phyloP scores from a whole-genome alignment of 2,329 filamentous ascomycete species.

The Phaeosphaeriaceae sp. region DNA sequence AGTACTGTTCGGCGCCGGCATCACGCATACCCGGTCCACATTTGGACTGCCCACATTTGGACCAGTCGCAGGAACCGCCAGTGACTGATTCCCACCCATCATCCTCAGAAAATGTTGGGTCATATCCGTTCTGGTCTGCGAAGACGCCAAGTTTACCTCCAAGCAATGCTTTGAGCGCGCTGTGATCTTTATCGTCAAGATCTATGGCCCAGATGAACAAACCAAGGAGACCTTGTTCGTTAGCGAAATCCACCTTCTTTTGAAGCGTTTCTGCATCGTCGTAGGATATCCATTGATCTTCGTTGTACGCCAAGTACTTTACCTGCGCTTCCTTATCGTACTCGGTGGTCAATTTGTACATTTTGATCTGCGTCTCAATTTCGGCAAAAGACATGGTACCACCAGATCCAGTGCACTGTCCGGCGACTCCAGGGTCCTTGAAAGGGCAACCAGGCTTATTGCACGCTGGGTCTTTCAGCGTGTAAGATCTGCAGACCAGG shows the following conservation, averaged over 20 bases:
- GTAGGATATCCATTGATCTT: conserved; percentile 36
- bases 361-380: conserved; percentile 3
- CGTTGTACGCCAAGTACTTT: conserved; percentile 24
- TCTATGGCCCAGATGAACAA: background rate
- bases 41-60: too few species aligned
- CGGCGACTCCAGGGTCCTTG: background rate
- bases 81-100: too few species aligned
- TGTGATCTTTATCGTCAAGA: background rate
- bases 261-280: conserved; percentile 49
- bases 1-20: too few species aligned
- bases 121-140: too few species aligned
- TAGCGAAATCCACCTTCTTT: conserved; percentile 56
- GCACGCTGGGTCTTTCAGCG: conserved; percentile 19
- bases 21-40: too few species aligned
- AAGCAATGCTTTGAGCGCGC: background rate
- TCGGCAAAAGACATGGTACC: conserved; percentile 6
- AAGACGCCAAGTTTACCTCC: too few species aligned
- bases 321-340: conserved; percentile 7
- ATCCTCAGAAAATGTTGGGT: too few species aligned
- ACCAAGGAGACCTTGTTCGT: conserved; percentile 9
- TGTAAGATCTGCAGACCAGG: conserved; percentile 39
- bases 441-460: conserved; percentile 12
- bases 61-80: too few species aligned
- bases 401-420: background rate
- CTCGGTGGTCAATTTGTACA: background rate